These are phyloP conservation scores for Cryptococcus amylolentus DNA, from an alignment of 1,284 basidiomycete genomes.

Conservation along the genomic window DNA sequence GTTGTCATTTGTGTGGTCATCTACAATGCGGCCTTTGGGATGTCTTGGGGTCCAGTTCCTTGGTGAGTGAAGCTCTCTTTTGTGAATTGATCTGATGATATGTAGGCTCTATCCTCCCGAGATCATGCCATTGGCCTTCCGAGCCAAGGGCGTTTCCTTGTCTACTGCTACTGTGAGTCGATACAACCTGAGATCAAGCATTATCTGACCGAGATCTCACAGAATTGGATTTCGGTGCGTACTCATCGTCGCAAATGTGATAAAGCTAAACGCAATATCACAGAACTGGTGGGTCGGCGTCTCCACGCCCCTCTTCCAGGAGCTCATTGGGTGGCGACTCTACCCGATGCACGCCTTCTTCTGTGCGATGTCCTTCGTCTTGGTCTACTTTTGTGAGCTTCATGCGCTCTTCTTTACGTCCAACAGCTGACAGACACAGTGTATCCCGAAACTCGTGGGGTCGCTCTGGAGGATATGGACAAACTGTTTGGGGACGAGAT, in stretches of 20 bases:
- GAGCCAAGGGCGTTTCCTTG: slow-evolving; percentile 90
- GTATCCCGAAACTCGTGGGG: slow-evolving; percentile 54
- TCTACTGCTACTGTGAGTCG: slow-evolving; percentile 69
- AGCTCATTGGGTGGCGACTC: slow-evolving; percentile 83
- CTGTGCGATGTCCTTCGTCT: slow-evolving; percentile 78
- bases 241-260: neutral
- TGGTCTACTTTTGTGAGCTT: slow-evolving; percentile 49
- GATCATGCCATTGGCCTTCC: slow-evolving; percentile 86
- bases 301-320: slow-evolving; percentile 82
- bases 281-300: slow-evolving; percentile 66
- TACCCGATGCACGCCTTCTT: slow-evolving; percentile 98
- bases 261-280: slow-evolving; percentile 4
- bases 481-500: slow-evolving; percentile 43
- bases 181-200: neutral
- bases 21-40: slow-evolving; percentile 89
- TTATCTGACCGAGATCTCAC: neutral
- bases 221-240: slow-evolving; percentile 66
- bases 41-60: slow-evolving; percentile 52
- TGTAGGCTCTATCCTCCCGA: slow-evolving; percentile 88
- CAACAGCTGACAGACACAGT: slow-evolving; percentile 2
- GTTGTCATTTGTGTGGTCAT: slow-evolving; percentile 89
- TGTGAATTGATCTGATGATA: slow-evolving; percentile 23
- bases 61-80: slow-evolving; percentile 29
- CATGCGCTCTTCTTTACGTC: neutral
- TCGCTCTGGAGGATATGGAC: slow-evolving; percentile 57